These are phyloP conservation scores for Chaetothyriales sp. DNA, from an alignment of 2,329 filamentous ascomycete species.

Conservation along the genomic window DNA sequence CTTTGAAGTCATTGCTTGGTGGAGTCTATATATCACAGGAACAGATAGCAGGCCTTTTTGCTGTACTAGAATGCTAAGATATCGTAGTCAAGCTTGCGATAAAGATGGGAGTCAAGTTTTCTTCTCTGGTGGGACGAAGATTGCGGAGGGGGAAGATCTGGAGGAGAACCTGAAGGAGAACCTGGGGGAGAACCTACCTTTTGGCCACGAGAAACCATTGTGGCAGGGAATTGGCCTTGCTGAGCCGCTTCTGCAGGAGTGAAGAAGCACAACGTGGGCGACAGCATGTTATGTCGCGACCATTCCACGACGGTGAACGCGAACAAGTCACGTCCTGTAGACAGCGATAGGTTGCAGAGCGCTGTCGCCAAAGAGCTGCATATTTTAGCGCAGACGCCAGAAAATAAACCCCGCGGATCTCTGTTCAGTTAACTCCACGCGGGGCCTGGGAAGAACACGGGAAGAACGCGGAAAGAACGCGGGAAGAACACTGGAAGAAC, in stretches of 20 bases:
- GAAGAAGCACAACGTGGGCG: neutral
- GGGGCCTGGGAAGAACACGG: too few species aligned
- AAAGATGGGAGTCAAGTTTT: neutral
- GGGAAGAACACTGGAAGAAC: too few species aligned
- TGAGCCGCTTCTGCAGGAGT: neutral
- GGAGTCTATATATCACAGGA: neutral
- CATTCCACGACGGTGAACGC: neutral
- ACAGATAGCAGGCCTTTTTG: neutral
- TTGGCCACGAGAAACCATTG: neutral
- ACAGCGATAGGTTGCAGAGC: neutral
- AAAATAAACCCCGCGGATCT: too few species aligned
- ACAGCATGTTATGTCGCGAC: neutral
- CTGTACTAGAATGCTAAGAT: neutral
- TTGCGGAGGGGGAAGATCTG: neutral
- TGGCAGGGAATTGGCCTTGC: neutral
- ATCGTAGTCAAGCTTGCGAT: neutral
- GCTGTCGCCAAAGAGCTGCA: neutral
- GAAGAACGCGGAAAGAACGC: too few species aligned
- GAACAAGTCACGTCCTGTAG: neutral
- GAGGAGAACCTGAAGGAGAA: too few species aligned
- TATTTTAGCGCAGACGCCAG: neutral
- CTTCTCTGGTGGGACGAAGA: neutral
- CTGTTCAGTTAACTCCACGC: too few species aligned
- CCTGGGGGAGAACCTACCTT: neutral
- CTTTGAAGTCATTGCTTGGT: constrained; percentile 8